Evolutionary conservation across 352 stramenopile species (phyloP), one percentile per base, ranked within the genome.

Genomic region (Saprolegnia parasitica): DNA sequence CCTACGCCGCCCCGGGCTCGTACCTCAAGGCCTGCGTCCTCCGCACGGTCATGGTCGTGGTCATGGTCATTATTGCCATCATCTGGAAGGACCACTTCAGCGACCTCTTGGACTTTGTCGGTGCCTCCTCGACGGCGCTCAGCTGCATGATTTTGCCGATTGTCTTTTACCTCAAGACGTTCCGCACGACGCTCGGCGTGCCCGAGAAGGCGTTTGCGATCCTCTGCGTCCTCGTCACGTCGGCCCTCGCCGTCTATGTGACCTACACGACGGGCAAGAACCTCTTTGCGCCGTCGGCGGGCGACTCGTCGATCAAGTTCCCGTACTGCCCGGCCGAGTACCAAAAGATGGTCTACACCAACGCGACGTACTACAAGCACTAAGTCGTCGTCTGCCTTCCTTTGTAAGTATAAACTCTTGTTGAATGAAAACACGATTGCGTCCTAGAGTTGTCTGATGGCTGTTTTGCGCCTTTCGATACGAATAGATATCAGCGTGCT

Each of bases 231-330:
- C 15, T 74, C 11, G 65, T 73, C 15, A 68, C 64, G 47, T 32
- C 29, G 32, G 15, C 24, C 4, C 39, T 73, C 47, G 65, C 47
- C n/a, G 37, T 23, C 18, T 74, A 73, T 45, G 56, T 61, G 23
- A 40, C 71, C 26, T 71, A 73, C 65, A 68, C n/a, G 5, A 50
- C 56, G 8, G 71, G 56, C 54, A 64, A 70, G 68, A 89, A 91
- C 72, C 87, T 81, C 62, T 60, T 90, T 52, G 82, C 81, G 0
- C 77, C 90, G 21, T n/a, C 29, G 13, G 24, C n/a, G 16, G 46
- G 21, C 4, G 60, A 35, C 29, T 35, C 29, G 29, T 35, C 29
- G 49, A 35, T 42, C 46, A 3, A 20, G 15, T 20, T 74, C 71
- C 70, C 70, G 63, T 74, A 56, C 70, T 74, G 70, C 39, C 70